Conservation (phyloP, 768 basidiomycete genomes). For the Auricularia sp. region DNA sequence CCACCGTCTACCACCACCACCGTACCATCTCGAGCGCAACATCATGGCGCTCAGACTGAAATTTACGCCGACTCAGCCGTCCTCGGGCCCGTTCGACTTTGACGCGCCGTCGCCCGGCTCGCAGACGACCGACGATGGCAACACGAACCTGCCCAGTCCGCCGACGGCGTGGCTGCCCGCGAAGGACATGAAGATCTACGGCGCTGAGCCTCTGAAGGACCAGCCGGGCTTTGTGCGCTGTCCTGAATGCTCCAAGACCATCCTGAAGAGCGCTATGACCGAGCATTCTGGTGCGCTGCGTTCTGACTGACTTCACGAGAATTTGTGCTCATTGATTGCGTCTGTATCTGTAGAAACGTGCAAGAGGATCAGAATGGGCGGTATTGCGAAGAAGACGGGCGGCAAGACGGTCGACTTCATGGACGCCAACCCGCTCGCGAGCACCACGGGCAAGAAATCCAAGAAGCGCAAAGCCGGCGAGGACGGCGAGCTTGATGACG, state of each 20-base stretch:
- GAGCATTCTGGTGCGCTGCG: constrained; percentile 25
- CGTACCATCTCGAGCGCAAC: neutral
- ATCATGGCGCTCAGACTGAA: constrained; percentile 7
- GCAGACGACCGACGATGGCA: neutral
- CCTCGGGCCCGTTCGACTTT: neutral
- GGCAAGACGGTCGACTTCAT: constrained; percentile 7
- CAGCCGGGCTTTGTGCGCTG: constrained; percentile 64
- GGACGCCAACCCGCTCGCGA: neutral
- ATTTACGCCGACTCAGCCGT: neutral
- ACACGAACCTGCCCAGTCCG: constrained; percentile 41
- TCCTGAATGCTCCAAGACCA: constrained; percentile 70
- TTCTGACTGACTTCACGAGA: neutral
- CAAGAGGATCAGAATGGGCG: constrained; percentile 37
- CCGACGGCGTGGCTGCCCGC: constrained; percentile 82
- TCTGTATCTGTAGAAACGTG: constrained; percentile 41
- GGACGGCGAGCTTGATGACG: constrained; percentile 52
- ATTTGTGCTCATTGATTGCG: neutral
- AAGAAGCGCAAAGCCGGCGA: constrained; percentile 74
- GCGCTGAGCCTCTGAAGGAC: constrained; percentile 61
- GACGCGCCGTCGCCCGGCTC: constrained; percentile 4
- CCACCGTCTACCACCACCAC: no score
- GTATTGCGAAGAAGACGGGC: constrained; percentile 32
- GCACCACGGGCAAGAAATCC: constrained; percentile 18
- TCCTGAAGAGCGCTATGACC: constrained; percentile 60
- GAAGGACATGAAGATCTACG: constrained; percentile 82